Evolutionary conservation across 2,329 filamentous ascomycete genomes (phyloP), one percentile per base, ranked within the genome.

Genomic region (Chaetomium sp.): DNA sequence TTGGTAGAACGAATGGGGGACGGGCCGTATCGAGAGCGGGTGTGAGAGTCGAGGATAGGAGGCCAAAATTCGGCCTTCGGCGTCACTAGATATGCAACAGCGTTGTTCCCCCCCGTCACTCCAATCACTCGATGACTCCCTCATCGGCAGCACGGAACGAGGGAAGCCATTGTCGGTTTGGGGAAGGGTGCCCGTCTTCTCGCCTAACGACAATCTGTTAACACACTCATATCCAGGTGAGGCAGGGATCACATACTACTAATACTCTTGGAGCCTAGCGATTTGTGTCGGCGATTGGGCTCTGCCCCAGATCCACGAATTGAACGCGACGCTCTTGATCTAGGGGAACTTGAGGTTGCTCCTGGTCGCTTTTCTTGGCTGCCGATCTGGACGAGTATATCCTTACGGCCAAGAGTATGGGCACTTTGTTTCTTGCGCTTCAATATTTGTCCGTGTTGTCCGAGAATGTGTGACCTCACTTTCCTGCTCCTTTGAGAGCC

Each of bases 341-440:
- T 52, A 4, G n/a, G 4, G 11, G 51, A n/a, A 32, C 57, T 59
- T 4, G 55, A 57, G 35, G 42, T 56, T 11, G 55, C 60, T 7
- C 61, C 63, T 4, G 64, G 57, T 5, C 56, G 56, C 46, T 67
- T 68, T 48, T 69, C 68, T 52, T 68, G 67, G 42, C 67, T 71
- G 7, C 71, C 72, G 45, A 74, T 66, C 34, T 63, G 67, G 33
- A 74, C 66, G 43, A 51, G 68, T 27, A 73, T 58, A 43, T 65
- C 53, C 8, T 58, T 49, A 11, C 49, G 43, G 33, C 44, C 33
- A 8, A 61, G 53, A 3, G 45, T 7, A 49, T 51, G 43, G 5
- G 12, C 41, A 9, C 27, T n/a, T 7, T 52, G 53, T 11, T 36
- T 59, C 35, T 11, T 49, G 40, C 42, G 50, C 48, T 44, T 59